Conservation (phyloP, 2,329 filamentous ascomycete species). For the Diaporthe nobilis region DNA sequence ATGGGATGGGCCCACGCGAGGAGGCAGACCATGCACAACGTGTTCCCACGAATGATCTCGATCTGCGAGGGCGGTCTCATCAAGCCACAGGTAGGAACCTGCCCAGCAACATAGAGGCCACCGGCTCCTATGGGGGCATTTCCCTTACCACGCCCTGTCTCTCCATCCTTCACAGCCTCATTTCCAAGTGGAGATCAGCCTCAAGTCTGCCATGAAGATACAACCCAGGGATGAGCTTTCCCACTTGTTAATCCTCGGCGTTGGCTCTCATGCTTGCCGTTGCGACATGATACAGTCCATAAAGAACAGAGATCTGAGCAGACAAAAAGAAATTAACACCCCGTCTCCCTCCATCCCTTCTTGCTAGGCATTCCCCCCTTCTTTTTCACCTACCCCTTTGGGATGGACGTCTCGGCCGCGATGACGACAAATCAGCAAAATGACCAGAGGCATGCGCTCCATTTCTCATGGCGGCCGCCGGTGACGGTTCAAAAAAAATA, state of each 20-base stretch:
- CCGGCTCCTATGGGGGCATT: not conserved
- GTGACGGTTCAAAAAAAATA: conserved; percentile 49
- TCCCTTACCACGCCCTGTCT: not conserved
- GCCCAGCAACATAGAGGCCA: not conserved
- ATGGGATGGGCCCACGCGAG: not conserved
- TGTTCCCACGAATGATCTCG: not conserved
- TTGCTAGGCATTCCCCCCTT: not conserved
- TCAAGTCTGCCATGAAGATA: conserved; percentile 46
- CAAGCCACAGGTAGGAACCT: not conserved
- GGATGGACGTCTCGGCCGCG: conserved; percentile 39
- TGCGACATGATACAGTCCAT: conserved; percentile 42
- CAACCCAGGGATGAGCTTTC: conserved; percentile 44
- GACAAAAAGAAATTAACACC: conserved; percentile 35
- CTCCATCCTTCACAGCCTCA: conserved; percentile 4
- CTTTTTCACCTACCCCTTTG: conserved; percentile 21
- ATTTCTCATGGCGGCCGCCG: conserved; percentile 39
- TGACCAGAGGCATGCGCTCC: conserved; percentile 33
- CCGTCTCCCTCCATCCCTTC: conserved; percentile 18
- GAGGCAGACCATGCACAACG: not conserved
- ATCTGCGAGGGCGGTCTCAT: not conserved
- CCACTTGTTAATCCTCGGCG: conserved; percentile 39
- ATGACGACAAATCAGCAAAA: conserved; percentile 45
- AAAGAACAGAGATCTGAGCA: conserved; percentile 56
- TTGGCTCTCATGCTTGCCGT: conserved; percentile 28
- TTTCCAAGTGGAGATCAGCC: not conserved